A percentile compares a stretch with the other conserved stretches of the same genome.
These are phyloP conservation scores for Scenedesmus sp. DNA, from an alignment of 163 green algal species.

Conservation along the genomic window DNA sequence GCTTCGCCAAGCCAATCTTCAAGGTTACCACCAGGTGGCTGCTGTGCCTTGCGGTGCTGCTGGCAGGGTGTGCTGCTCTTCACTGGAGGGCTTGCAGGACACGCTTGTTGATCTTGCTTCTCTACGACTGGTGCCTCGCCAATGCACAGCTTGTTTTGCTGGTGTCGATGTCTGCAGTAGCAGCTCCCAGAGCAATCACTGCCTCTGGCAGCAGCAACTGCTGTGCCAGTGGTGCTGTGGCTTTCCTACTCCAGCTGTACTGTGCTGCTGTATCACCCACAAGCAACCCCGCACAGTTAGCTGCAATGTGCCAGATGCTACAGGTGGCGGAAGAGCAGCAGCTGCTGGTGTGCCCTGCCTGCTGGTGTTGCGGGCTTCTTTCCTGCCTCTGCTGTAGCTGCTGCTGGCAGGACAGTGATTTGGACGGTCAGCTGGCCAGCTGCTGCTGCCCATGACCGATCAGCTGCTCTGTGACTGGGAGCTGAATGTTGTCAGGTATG, in stretches of 20 bases:
- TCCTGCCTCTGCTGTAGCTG: not conserved
- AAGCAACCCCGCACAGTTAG: slow-evolving; percentile 65
- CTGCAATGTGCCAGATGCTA: slow-evolving; percentile 49
- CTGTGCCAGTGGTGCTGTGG: not conserved
- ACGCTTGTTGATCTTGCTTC: not conserved
- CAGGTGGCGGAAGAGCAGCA: slow-evolving; percentile 11
- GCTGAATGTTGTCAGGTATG: not conserved
- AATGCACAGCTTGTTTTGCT: not conserved
- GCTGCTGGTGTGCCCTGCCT: slow-evolving; percentile 23
- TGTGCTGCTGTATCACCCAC: slow-evolving; percentile 60
- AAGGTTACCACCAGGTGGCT: slow-evolving; percentile 22
- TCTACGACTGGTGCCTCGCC: not conserved
- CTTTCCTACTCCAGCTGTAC: not conserved
- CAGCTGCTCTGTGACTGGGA: slow-evolving; percentile 43
- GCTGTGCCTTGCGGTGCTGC: not conserved
- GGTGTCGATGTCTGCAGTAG: not conserved
- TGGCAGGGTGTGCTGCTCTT: not conserved
- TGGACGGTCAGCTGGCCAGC: slow-evolving; percentile 29
- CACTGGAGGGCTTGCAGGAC: not conserved
- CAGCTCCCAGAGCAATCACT: not conserved
- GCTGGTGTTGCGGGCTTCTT: too few relatives aligned
- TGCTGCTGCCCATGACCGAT: slow-evolving; percentile 31
- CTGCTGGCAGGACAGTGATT: too few relatives aligned
- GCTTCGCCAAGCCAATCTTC: slow-evolving; percentile 41
- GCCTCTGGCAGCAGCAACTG: not conserved